These are phyloP conservation scores for Acanthamoeba triangularis DNA, from an alignment of 208 protist genomes.

Conservation along the genomic window DNA sequence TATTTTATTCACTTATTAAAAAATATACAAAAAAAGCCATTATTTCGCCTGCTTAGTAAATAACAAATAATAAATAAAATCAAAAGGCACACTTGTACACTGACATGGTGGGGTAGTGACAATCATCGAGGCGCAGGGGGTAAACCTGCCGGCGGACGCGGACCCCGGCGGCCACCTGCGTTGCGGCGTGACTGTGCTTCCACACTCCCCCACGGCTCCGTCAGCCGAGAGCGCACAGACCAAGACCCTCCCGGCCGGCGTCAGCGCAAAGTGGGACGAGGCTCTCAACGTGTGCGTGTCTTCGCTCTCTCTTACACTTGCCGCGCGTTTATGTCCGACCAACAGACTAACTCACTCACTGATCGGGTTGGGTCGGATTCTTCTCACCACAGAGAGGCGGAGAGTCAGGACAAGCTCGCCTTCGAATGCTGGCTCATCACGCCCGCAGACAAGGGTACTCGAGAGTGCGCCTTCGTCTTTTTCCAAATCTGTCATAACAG, in stretches of 20 bases:
- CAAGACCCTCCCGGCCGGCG: background rate
- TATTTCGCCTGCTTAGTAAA: too few species aligned
- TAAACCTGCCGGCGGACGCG: background rate
- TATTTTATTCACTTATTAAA: too few species aligned
- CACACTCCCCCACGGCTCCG: background rate
- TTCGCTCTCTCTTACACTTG: background rate
- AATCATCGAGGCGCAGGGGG: background rate
- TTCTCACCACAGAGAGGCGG: background rate
- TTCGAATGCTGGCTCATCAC: background rate
- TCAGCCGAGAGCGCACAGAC: background rate
- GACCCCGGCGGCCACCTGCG: background rate
- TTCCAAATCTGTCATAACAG: too few species aligned
- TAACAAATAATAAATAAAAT: too few species aligned
- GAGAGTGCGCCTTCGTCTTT: background rate
- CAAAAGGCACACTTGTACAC: background rate
- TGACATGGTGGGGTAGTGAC: background rate
- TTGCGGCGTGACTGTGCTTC: background rate
- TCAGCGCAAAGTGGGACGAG: background rate
- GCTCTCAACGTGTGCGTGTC: background rate
- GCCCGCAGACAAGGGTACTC: background rate
- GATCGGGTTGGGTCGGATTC: background rate
- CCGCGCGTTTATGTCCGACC: background rate
- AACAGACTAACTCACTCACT: background rate
- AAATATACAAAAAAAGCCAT: too few species aligned
- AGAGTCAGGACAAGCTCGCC: slow-evolving; percentile 7